A percentile compares a stretch with the other conserved stretches of the same genome.
Conservation (phyloP, 1,139 yeast genomes). For the Blastobotrys persicus region DNA sequence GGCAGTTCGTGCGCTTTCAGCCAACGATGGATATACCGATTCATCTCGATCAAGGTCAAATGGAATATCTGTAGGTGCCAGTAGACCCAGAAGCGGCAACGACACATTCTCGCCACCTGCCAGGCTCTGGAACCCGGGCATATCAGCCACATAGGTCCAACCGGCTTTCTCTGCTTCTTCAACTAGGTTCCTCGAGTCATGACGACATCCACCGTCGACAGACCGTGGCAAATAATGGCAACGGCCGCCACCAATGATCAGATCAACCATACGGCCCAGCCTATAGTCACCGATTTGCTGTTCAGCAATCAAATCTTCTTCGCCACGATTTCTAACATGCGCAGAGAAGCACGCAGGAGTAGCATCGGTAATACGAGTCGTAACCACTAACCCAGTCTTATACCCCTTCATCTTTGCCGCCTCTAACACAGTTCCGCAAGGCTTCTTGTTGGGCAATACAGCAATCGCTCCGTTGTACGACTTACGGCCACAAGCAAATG, state of each 20-base stretch:
- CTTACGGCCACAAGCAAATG: conserved; percentile 76
- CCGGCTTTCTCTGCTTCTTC: conserved; percentile 56
- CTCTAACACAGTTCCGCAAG: conserved; percentile 82
- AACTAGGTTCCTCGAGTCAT: conserved; percentile 61
- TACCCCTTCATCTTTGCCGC: conserved; percentile 77
- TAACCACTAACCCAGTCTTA: conserved; percentile 80
- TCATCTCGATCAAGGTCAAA: conserved; percentile 72
- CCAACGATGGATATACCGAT: conserved; percentile 62
- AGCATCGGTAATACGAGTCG: conserved; percentile 80
- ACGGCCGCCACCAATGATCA: conserved; percentile 87
- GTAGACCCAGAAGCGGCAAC: conserved; percentile 68
- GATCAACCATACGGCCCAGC: conserved; percentile 72
- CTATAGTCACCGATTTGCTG: conserved; percentile 81
- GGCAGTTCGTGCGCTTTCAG: conserved; percentile 71
- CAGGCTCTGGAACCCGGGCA: conserved; percentile 53
- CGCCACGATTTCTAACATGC: conserved; percentile 68
- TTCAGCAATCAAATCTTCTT: conserved; percentile 80
- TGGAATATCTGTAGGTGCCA: conserved; percentile 73
- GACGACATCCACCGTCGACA: conserved; percentile 64
- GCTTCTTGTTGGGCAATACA: conserved; percentile 56
- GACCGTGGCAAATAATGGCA: conserved; percentile 57
- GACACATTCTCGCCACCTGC: conserved; percentile 57
- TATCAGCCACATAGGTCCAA: conserved; percentile 65
- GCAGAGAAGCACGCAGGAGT: conserved; percentile 87
- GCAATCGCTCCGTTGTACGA: conserved; percentile 84